phyloP scores from a whole-genome alignment of 2,329 filamentous ascomycete genomes.

The Canariomyces notabilis region DNA sequence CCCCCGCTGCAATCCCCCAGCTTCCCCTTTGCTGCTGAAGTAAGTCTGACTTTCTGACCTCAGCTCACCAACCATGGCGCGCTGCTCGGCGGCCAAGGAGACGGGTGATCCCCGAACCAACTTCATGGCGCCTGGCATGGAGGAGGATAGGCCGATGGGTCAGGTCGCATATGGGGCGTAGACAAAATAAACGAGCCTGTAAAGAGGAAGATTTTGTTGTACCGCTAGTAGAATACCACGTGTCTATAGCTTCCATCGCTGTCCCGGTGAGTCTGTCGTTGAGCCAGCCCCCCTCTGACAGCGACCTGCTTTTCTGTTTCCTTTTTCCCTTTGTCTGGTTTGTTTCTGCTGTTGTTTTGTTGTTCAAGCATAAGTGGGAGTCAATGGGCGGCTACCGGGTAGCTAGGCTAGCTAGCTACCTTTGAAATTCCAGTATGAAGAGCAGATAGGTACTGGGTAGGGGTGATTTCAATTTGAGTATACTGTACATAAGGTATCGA shows the following conservation, averaged over 20 bases:
- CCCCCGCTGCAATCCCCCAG: no score
- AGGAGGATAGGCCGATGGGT: constrained; percentile 57
- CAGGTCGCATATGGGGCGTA: constrained; percentile 56
- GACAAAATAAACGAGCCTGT: constrained; percentile 2
- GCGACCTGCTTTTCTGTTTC: not conserved
- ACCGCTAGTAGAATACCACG: not conserved
- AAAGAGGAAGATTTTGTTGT: not conserved
- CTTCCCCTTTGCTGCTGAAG: constrained; percentile 3
- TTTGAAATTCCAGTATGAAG: no score
- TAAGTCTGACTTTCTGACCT: constrained; percentile 11
- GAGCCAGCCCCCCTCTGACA: not conserved
- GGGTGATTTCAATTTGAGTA: no score
- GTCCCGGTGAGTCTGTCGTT: not conserved
- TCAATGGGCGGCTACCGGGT: no score
- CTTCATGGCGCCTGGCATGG: constrained; percentile 69
- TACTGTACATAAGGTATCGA: no score
- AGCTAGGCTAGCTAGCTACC: not conserved
- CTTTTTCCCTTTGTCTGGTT: constrained; percentile 1
- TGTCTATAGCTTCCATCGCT: not conserved
- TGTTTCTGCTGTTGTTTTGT: not conserved
- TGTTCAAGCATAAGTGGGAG: constrained; percentile 5
- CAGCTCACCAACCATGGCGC: constrained; percentile 96
- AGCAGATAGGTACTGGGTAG: no score
- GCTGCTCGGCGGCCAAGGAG: constrained; percentile 90
- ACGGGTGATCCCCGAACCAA: constrained; percentile 73